A percentile compares a stretch with the other conserved stretches of the same genome.
phyloP scores from a whole-genome alignment of 257 asterid species.

The Salvia rosmarinus region DNA sequence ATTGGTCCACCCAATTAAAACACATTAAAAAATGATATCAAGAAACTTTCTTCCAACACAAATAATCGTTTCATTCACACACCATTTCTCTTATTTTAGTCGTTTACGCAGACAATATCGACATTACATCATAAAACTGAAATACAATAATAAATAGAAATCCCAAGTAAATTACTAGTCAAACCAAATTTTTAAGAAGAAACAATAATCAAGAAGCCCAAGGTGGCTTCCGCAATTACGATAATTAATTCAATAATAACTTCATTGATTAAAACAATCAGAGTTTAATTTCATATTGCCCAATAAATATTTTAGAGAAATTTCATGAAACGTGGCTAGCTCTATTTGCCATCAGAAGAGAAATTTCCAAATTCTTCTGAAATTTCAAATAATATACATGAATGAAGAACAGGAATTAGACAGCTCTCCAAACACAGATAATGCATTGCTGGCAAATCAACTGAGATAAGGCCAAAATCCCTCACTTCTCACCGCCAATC shows the following conservation, averaged over 20 bases:
- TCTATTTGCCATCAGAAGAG: constrained; percentile 10
- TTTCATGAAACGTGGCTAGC: constrained; percentile 3
- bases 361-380: too few relatives aligned
- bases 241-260: neutral
- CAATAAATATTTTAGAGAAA: neutral
- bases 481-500: constrained; percentile 36
- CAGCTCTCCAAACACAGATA: constrained; percentile 41
- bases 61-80: too few relatives aligned
- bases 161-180: neutral
- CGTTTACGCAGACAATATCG: too few relatives aligned
- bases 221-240: neutral
- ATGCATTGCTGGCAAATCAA: constrained; percentile 59
- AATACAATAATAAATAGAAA: neutral
- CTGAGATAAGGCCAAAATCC: constrained; percentile 47
- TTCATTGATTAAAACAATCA: neutral
- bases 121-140: neutral
- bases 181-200: neutral
- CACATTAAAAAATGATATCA: neutral
- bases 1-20: constrained; percentile 20
- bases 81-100: neutral
- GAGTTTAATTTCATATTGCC: neutral
- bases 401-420: constrained; percentile 16
- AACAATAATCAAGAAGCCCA: neutral
- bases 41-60: neutral
- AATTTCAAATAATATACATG: neutral